These are phyloP conservation scores for Globisporangium radiosum DNA, from an alignment of 352 stramenopile species.

Conservation along the genomic window DNA sequence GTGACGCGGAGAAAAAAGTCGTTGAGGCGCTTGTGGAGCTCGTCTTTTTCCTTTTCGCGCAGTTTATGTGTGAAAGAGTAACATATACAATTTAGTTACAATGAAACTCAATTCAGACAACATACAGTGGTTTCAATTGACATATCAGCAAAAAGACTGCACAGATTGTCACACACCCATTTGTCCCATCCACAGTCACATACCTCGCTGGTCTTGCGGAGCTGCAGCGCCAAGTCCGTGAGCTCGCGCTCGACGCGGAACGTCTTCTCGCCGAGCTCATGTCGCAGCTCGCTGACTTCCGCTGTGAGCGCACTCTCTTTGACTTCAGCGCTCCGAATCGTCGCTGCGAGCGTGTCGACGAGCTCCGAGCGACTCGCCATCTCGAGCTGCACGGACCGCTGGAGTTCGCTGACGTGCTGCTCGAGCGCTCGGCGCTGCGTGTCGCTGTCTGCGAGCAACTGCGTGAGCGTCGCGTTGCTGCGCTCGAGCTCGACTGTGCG, in stretches of 20 bases:
- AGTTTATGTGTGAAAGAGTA: too few species aligned
- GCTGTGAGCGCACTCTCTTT: slow-evolving; percentile 41
- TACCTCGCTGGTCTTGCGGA: slow-evolving; percentile 68
- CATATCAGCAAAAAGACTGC: too few species aligned
- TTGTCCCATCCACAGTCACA: not conserved
- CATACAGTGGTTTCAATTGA: not conserved
- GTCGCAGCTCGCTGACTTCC: slow-evolving; percentile 35
- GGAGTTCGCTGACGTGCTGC: slow-evolving; percentile 45
- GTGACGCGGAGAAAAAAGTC: slow-evolving; percentile 75
- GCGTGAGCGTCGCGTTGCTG: slow-evolving; percentile 36
- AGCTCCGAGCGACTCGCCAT: slow-evolving; percentile 62
- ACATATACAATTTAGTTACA: too few species aligned
- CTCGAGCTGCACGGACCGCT: slow-evolving; percentile 46
- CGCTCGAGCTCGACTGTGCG: slow-evolving; percentile 39
- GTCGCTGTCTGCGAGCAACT: slow-evolving; percentile 25
- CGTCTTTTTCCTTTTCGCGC: slow-evolving; percentile 54
- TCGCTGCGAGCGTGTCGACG: slow-evolving; percentile 61
- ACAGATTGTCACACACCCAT: too few species aligned
- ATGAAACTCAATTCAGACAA: not conserved
- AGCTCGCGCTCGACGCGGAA: slow-evolving; percentile 57
- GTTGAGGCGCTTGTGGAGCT: slow-evolving; percentile 74
- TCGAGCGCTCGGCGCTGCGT: slow-evolving; percentile 30
- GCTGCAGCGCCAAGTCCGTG: slow-evolving; percentile 37
- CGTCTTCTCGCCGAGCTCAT: slow-evolving; percentile 59
- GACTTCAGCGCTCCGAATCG: slow-evolving; percentile 44